Evolutionary conservation across 331 rosid genomes (phyloP).

Genomic region (Rosa hybrid): DNA sequence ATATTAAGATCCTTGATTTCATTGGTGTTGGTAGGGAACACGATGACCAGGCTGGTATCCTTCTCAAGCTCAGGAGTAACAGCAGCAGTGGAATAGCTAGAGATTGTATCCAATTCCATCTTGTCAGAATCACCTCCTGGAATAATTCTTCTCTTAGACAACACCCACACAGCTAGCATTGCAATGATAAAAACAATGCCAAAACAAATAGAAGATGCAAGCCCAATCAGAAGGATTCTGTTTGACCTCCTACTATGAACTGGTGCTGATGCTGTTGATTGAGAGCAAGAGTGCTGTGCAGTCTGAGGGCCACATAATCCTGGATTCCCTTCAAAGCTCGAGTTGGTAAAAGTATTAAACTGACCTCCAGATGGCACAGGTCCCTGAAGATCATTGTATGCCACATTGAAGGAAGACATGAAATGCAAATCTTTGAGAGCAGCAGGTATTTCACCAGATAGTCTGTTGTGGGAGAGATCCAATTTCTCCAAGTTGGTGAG

Average conservation of each 20-base stretch:
- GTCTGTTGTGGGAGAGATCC: conserved; percentile 64
- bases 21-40: conserved; percentile 57
- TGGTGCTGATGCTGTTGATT: conserved; percentile 18
- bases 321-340: conserved; percentile 74
- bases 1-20: conserved; percentile 68
- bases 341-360: conserved; percentile 65
- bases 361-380: conserved; percentile 77
- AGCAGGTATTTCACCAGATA: conserved; percentile 79
- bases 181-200: conserved; percentile 47
- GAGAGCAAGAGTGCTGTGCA: conserved; percentile 61
- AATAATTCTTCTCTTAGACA: conserved; percentile 74
- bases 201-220: conserved; percentile 43
- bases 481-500: conserved; percentile 75
- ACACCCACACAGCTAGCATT: conserved; percentile 63
- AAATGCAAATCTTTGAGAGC: conserved; percentile 67
- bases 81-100: conserved; percentile 47
- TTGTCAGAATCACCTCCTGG: conserved; percentile 66
- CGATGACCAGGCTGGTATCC: conserved; percentile 67
- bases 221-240: conserved; percentile 48
- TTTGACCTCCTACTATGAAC: conserved; percentile 33
- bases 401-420: conserved; percentile 83
- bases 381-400: conserved; percentile 77
- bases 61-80: conserved; percentile 61
- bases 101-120: conserved; percentile 55
- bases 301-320: conserved; percentile 60